Evolutionary conservation across 805 yeast species (phyloP), one percentile per base, ranked within the genome.

Genomic region (Yamadazyma nakazawae): DNA sequence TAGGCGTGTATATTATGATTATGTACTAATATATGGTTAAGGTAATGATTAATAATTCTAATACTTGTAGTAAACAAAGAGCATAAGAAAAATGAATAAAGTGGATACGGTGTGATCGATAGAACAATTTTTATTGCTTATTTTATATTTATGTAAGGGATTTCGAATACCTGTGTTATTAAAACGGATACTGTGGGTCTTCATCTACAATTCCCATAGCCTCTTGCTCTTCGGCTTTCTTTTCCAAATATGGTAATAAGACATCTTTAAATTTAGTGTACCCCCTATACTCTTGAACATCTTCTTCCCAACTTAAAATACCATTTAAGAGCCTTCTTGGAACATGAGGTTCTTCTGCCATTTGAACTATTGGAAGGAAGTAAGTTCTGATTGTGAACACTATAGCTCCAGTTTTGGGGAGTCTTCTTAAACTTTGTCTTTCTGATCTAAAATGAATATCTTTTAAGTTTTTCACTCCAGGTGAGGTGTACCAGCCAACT

Each of bases 401-500:
- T 18, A 74, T 66, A 11, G 77, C 84, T 10, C 88, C 87, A 3
- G 79, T 61, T 34, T 71, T 63, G 12, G 88, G 88, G 47, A 82
- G 66, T 55, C 85, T 68, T 54, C 87, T 70, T 43, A 82, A 66
- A 40, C 82, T 72, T 58, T 82, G 88, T 60, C 88, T 68, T 58
- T 83, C 88, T 24, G 84, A 78, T 53, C 88, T 72, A 62, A 74
- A 81, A 60, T 74, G 78, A 28, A 83, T 59, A 48, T 74, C 72
- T 14, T 63, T 65, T 8, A 79, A 61, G 26, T 68, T 72, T 1
- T 59, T 60, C 2, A 86, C 86, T 12, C 67, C 62, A 12, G 61
- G 55, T 5, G 87, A 85, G 0, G 87, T 78, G 55, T 79, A 73
- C 88, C 88, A 82, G 18, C 86, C 86, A 35, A 82, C 80, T 8